These are phyloP conservation scores for Nidularia sp. DNA, from an alignment of 768 basidiomycete species.

Conservation along the genomic window DNA sequence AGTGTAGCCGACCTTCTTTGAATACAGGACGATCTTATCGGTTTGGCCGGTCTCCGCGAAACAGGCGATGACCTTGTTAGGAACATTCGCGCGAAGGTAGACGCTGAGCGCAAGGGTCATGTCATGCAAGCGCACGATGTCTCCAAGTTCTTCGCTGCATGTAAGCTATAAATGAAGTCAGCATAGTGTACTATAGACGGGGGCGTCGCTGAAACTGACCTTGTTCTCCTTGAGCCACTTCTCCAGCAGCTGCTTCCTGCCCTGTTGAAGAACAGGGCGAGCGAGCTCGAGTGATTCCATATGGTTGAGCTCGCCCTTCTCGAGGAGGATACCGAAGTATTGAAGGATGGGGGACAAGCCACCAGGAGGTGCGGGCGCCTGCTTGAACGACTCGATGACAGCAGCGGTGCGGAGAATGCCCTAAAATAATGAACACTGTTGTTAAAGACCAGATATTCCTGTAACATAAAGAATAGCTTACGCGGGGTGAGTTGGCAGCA, in stretches of 20 bases:
- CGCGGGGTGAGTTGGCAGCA: constrained; percentile 94
- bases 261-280: constrained; percentile 92
- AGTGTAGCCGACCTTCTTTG: constrained; percentile 92
- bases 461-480: constrained; percentile 25
- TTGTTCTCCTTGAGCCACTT: constrained; percentile 99
- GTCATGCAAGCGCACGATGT: constrained; percentile 91
- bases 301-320: constrained; percentile 97
- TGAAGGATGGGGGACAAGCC: constrained; percentile 94
- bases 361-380: constrained; percentile 85
- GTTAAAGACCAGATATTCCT: not conserved
- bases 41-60: constrained; percentile 99
- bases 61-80: constrained; percentile 98
- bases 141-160: constrained; percentile 97
- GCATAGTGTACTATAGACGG: constrained; percentile 60
- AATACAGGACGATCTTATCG: constrained; percentile 96
- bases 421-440: constrained; percentile 28
- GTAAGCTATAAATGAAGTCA: constrained; percentile 61
- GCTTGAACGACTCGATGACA: constrained; percentile 97
- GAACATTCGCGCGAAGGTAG: constrained; percentile 95
- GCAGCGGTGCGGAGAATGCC: constrained; percentile 92
- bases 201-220: constrained; percentile 33
- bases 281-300: constrained; percentile 94
- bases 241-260: constrained; percentile 93
- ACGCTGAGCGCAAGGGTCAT: constrained; percentile 97
- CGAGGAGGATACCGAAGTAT: constrained; percentile 97